Conservation (phyloP, 805 yeast genomes). For the Metahyphopichia silvanorum region DNA sequence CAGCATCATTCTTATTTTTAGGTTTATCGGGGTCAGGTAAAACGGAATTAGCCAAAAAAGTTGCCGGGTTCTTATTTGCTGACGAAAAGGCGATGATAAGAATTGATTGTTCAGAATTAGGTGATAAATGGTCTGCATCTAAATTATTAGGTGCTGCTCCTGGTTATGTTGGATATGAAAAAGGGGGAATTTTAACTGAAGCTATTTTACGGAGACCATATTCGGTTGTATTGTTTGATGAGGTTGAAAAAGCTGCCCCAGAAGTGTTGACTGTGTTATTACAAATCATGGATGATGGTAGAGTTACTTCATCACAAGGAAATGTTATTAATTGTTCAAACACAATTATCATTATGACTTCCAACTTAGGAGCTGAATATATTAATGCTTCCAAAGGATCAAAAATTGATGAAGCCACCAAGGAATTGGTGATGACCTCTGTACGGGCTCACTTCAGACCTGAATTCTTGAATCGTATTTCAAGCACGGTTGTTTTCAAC, state of each 20-base stretch:
- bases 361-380: slow-evolving; percentile 93
- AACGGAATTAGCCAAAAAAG: slow-evolving; percentile 94
- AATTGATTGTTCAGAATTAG: slow-evolving; percentile 94
- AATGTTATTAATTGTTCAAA: slow-evolving; percentile 91
- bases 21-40: slow-evolving; percentile 98
- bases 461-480: slow-evolving; percentile 93
- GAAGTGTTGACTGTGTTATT: slow-evolving; percentile 90
- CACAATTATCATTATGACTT: slow-evolving; percentile 91
- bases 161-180: slow-evolving; percentile 92
- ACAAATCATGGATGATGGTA: slow-evolving; percentile 94
- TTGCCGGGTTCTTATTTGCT: slow-evolving; percentile 93
- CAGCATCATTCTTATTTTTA: slow-evolving; percentile 90
- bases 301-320: slow-evolving; percentile 92
- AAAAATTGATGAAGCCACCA: slow-evolving; percentile 64
- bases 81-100: slow-evolving; percentile 97
- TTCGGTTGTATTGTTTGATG: slow-evolving; percentile 94
- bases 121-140: slow-evolving; percentile 94
- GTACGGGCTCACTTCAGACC: slow-evolving; percentile 93
- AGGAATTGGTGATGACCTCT: slow-evolving; percentile 75
- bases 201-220: slow-evolving; percentile 89
- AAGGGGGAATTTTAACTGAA: slow-evolving; percentile 95
- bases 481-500: slow-evolving; percentile 90
- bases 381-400: slow-evolving; percentile 66
- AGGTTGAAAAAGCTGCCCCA: slow-evolving; percentile 98
- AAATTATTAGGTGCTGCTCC: slow-evolving; percentile 97